These are phyloP conservation scores for Penicillium concentricum DNA, from an alignment of 2,329 filamentous ascomycete genomes.

Conservation along the genomic window DNA sequence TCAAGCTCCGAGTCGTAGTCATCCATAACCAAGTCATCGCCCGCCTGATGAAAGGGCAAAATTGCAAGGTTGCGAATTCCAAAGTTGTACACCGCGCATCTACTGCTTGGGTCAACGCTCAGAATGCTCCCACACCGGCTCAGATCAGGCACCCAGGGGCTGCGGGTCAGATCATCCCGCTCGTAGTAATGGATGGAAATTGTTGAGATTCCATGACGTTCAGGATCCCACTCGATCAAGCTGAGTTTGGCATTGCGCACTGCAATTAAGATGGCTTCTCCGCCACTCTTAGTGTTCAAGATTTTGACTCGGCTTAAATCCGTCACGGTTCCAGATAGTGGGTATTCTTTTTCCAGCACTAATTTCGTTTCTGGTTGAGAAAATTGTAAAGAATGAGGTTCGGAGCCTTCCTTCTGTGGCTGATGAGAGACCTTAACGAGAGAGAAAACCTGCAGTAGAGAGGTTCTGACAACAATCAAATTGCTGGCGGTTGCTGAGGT, in stretches of 20 bases:
- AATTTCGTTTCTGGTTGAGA: slow-evolving; percentile 71
- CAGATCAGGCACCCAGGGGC: slow-evolving; percentile 76
- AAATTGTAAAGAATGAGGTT: slow-evolving; percentile 58
- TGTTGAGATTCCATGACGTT: slow-evolving; percentile 74
- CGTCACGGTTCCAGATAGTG: slow-evolving; percentile 78
- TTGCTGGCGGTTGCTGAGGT: slow-evolving; percentile 74
- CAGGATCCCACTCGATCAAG: slow-evolving; percentile 89
- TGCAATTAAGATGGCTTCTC: slow-evolving; percentile 78
- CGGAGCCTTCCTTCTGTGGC: slow-evolving; percentile 43
- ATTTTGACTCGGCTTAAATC: slow-evolving; percentile 77
- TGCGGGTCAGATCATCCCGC: slow-evolving; percentile 80
- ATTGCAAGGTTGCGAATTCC: slow-evolving; percentile 86
- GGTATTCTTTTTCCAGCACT: slow-evolving; percentile 79
- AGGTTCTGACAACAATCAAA: slow-evolving; percentile 87
- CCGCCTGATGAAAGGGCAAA: slow-evolving; percentile 81
- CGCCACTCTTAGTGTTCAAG: slow-evolving; percentile 70
- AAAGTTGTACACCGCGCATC: slow-evolving; percentile 94
- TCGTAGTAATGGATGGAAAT: slow-evolving; percentile 98
- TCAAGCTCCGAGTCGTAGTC: slow-evolving; percentile 85
- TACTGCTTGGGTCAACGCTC: slow-evolving; percentile 83
- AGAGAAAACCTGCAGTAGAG: slow-evolving; percentile 86
- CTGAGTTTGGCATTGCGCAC: slow-evolving; percentile 91
- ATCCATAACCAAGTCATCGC: slow-evolving; percentile 87
- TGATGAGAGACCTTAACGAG: slow-evolving; percentile 57
- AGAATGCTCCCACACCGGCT: slow-evolving; percentile 77